phyloP scores from a whole-genome alignment of 2,329 filamentous ascomycete species.

The Hortaea sp. region DNA sequence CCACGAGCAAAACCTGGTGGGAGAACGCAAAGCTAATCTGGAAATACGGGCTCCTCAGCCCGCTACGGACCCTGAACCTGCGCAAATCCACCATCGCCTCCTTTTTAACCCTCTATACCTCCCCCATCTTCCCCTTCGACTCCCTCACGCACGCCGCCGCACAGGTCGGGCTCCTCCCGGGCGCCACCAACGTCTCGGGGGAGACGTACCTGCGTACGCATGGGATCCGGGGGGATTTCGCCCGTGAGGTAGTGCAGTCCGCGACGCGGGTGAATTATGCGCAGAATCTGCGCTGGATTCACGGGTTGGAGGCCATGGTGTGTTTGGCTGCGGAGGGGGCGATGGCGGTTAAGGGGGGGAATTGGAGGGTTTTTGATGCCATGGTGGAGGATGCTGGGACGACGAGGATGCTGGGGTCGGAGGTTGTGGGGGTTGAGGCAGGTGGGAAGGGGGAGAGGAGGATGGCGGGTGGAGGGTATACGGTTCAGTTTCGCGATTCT shows the following conservation, averaged over 20 bases:
- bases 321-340: constrained; percentile 84
- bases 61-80: constrained; percentile 60
- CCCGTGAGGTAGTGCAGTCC: constrained; percentile 76
- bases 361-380: constrained; percentile 85
- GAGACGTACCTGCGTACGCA: constrained; percentile 60
- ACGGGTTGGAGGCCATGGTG: constrained; percentile 83
- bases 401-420: constrained; percentile 53
- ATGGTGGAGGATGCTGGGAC: constrained; percentile 63
- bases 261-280: constrained; percentile 92
- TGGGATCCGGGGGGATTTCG: constrained; percentile 57
- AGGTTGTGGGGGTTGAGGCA: constrained; percentile 36
- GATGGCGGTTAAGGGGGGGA: constrained; percentile 69
- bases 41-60: constrained; percentile 67
- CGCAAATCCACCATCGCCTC: constrained; percentile 60
- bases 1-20: constrained; percentile 62
- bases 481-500: too few relatives aligned
- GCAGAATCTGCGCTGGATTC: constrained; percentile 74
- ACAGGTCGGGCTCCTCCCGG: constrained; percentile 54
- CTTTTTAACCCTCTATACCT: constrained; percentile 72
- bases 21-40: constrained; percentile 68
- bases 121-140: constrained; percentile 72
- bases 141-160: constrained; percentile 61
- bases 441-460: constrained; percentile 34
- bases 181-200: constrained; percentile 59
- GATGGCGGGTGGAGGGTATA: too few relatives aligned